Percentiles rank a stretch among this genome's conserved stretches.
phyloP scores from a whole-genome alignment of 139 green algal species.

The Coelastrella sp. region DNA sequence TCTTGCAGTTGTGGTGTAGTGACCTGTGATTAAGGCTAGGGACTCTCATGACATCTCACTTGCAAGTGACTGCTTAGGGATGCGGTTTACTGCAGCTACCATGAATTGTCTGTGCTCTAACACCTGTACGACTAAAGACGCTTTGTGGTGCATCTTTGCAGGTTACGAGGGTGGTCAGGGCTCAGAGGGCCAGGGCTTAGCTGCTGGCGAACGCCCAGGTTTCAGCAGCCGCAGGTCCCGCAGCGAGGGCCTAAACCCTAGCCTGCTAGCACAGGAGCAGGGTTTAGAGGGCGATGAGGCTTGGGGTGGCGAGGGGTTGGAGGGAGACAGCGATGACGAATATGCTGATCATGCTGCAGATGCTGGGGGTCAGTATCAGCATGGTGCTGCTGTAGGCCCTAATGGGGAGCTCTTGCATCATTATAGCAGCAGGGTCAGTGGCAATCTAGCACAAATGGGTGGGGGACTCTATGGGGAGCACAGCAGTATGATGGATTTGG shows the following conservation, averaged over 20 bases:
- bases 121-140: too few relatives aligned
- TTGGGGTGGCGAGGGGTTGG: conserved; percentile 4
- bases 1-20: too few relatives aligned
- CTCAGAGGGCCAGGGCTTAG: not conserved
- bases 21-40: too few relatives aligned
- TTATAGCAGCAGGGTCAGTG: conserved; percentile 44
- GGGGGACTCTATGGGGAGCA: not conserved
- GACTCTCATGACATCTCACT: too few relatives aligned
- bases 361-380: conserved; percentile 24
- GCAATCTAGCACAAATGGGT: not conserved
- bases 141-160: not conserved
- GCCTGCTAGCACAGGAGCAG: not conserved
- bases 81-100: too few relatives aligned
- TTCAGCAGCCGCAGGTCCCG: not conserved
- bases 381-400: conserved; percentile 23
- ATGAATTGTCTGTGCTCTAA: too few relatives aligned
- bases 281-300: conserved; percentile 21
- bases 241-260: not conserved
- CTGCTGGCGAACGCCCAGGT: too few relatives aligned
- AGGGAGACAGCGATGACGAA: conserved; percentile 19
- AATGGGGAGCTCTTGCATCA: conserved; percentile 20
- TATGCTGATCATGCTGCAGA: conserved; percentile 14
- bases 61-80: too few relatives aligned
- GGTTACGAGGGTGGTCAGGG: conserved; percentile 1
- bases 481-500: not conserved